Percentiles rank a stretch among this genome's conserved stretches.
These are phyloP conservation scores for Aspergillus clavatus DNA, from an alignment of 2,329 filamentous ascomycete genomes.

Conservation along the genomic window DNA sequence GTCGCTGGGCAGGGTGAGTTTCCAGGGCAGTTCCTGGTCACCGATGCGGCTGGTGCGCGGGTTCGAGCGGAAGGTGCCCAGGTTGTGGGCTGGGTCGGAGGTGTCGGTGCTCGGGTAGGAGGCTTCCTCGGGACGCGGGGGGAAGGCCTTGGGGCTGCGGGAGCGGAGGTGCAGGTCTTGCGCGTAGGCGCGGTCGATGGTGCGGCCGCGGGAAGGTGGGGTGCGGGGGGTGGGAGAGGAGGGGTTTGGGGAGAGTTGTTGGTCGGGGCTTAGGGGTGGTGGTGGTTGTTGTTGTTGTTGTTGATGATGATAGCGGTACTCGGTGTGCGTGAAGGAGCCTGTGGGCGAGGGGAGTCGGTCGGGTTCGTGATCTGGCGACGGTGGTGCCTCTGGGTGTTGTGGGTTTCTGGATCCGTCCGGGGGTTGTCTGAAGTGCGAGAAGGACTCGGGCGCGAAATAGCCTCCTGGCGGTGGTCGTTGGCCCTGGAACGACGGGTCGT, in stretches of 20 bases:
- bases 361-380: neutral
- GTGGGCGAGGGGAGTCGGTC: neutral
- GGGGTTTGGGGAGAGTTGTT: neutral
- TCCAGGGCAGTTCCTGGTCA: conserved; percentile 36
- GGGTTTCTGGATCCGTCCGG: neutral
- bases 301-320: neutral
- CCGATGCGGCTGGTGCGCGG: conserved; percentile 29
- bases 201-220: conserved; percentile 16
- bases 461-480: conserved; percentile 12
- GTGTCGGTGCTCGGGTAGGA: conserved; percentile 17
- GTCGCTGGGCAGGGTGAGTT: conserved; percentile 31
- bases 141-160: conserved; percentile 30
- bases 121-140: conserved; percentile 21
- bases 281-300: neutral
- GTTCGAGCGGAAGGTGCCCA: conserved; percentile 33
- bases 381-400: neutral
- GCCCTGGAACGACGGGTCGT: conserved; percentile 8
- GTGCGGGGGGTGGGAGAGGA: conserved; percentile 7
- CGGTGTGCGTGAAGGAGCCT: neutral
- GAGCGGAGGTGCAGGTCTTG: conserved; percentile 34
- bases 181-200: conserved; percentile 21
- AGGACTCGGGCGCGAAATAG: conserved; percentile 20
- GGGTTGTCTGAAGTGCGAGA: conserved; percentile 3
- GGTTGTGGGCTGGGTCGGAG: conserved; percentile 21
- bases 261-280: neutral